Evolutionary conservation across 176 grass and related monocot species (phyloP).

Genomic region (Bonia amplexicaulis): DNA sequence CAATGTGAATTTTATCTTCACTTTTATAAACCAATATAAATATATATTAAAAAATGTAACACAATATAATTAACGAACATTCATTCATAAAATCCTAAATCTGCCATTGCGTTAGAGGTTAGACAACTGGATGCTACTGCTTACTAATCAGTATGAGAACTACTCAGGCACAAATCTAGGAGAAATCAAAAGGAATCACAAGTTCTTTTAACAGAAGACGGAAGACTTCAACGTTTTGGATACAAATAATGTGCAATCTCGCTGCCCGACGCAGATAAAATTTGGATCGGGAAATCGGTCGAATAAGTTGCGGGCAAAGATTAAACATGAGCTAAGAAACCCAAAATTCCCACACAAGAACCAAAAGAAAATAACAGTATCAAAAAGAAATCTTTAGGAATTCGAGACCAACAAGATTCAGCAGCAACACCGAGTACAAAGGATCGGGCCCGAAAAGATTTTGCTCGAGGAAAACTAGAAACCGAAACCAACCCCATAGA

Average conservation of each 20-base stretch:
- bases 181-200: slow-evolving; percentile 2
- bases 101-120: not conserved
- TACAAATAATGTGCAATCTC: not conserved
- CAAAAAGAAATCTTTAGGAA: not conserved
- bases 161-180: not conserved
- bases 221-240: not conserved
- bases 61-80: no score
- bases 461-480: not conserved
- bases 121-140: not conserved
- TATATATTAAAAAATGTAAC: no score
- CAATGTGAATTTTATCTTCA: no score
- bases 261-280: not conserved
- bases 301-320: not conserved
- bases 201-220: not conserved
- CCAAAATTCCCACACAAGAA: not conserved
- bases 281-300: not conserved
- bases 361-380: not conserved
- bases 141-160: not conserved
- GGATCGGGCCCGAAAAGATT: not conserved
- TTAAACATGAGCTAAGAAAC: not conserved
- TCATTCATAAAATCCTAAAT: no score
- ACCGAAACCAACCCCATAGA: not conserved
- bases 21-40: no score
- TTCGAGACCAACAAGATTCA: not conserved
- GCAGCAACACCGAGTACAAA: not conserved